Evolutionary conservation across 2,329 filamentous ascomycete species (phyloP).

Genomic region (Alternaria novae-zelandiae): DNA sequence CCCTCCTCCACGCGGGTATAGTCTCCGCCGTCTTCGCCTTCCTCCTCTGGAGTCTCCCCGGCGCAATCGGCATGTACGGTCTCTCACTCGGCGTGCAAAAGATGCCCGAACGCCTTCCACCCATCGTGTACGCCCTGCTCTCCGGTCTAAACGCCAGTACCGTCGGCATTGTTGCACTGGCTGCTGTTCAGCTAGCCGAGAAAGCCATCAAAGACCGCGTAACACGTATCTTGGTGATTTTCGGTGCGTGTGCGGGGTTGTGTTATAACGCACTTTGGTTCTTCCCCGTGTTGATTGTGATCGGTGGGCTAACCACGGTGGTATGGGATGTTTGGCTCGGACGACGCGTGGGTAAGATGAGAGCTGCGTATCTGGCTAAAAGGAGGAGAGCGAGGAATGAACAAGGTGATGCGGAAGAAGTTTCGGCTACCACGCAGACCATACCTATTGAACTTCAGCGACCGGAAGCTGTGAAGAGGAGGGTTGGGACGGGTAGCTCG

Average conservation of each 20-base stretch:
- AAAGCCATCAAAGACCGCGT: constrained; percentile 71
- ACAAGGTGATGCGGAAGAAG: constrained; percentile 30
- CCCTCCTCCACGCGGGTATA: constrained; percentile 67
- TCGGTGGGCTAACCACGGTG: constrained; percentile 60
- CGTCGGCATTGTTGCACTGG: constrained; percentile 73
- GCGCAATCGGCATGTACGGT: constrained; percentile 72
- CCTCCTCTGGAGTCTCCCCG: constrained; percentile 72
- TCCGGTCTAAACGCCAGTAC: constrained; percentile 75
- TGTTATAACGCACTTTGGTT: constrained; percentile 78
- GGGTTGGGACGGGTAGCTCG: constrained; percentile 23
- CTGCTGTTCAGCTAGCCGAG: constrained; percentile 70
- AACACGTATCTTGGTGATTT: constrained; percentile 68
- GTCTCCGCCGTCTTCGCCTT: constrained; percentile 65
- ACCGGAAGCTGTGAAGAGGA: constrained; percentile 30
- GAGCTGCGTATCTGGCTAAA: constrained; percentile 24
- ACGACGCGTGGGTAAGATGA: constrained; percentile 45
- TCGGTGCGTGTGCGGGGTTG: constrained; percentile 68
- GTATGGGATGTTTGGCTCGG: constrained; percentile 64
- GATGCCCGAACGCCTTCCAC: constrained; percentile 65
- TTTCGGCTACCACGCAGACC: constrained; percentile 11
- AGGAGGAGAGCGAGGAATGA: constrained; percentile 24
- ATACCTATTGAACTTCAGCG: constrained; percentile 18
- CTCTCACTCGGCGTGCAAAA: constrained; percentile 69
- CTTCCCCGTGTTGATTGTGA: constrained; percentile 69
- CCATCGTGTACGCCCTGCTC: constrained; percentile 70